Percentiles rank a stretch among this genome's conserved stretches.
phyloP scores from a whole-genome alignment of 2,329 filamentous ascomycete species.

The Sporothrix variecibatus region DNA sequence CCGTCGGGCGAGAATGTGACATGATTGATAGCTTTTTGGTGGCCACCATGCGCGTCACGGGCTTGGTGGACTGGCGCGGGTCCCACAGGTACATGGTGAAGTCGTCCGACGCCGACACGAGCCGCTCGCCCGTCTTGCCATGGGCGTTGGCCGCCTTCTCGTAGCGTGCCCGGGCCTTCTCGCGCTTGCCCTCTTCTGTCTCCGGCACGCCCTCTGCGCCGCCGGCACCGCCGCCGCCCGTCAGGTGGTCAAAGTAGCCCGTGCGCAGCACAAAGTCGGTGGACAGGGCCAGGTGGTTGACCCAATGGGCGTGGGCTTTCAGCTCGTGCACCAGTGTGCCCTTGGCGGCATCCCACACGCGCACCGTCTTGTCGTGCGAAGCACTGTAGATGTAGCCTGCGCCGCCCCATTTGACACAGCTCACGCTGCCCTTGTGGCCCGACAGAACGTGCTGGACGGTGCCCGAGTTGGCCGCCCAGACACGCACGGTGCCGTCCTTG shows the following conservation, averaged over 20 bases:
- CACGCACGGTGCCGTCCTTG: conserved; percentile 83
- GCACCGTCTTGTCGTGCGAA: conserved; percentile 89
- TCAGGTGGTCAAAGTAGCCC: conserved; percentile 75
- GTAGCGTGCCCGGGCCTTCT: conserved; percentile 78
- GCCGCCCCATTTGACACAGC: conserved; percentile 94
- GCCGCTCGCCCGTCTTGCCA: conserved; percentile 75
- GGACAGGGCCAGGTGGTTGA: conserved; percentile 91
- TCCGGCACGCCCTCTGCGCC: conserved; percentile 67
- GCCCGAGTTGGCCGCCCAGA: conserved; percentile 82
- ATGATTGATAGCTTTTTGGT: conserved; percentile 96
- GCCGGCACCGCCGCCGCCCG: conserved; percentile 40
- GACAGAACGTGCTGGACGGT: conserved; percentile 79
- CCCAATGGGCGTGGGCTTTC: conserved; percentile 78
- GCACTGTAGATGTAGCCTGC: conserved; percentile 79
- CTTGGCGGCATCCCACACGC: conserved; percentile 80
- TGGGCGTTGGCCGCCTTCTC: conserved; percentile 79
- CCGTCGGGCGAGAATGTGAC: conserved; percentile 93
- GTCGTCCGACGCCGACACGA: conserved; percentile 85
- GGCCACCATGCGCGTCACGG: conserved; percentile 82
- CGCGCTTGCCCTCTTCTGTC: conserved; percentile 68
- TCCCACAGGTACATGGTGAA: conserved; percentile 98
- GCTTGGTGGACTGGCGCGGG: conserved; percentile 73
- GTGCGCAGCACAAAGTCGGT: conserved; percentile 89
- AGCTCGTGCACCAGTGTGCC: conserved; percentile 81
- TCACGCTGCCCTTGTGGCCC: conserved; percentile 86